Conservation (phyloP, 768 basidiomycete genomes). For the Tricholomella constricta region DNA sequence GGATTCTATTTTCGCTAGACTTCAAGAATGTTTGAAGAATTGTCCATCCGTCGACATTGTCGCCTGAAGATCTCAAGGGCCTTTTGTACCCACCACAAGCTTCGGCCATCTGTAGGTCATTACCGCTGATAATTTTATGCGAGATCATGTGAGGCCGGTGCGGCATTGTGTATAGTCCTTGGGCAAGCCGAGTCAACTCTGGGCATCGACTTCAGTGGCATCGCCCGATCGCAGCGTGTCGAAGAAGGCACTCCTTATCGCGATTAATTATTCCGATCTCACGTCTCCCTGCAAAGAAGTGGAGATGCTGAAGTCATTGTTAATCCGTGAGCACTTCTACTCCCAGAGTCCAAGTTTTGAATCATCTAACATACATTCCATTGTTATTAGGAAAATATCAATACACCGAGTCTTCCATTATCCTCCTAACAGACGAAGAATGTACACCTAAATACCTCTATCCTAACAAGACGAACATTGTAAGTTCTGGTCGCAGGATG, state of each 20-base stretch:
- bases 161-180: neutral
- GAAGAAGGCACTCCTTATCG: conserved; percentile 8
- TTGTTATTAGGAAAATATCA: neutral
- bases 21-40: neutral
- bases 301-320: neutral
- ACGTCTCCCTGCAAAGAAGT: neutral
- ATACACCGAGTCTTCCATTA: neutral
- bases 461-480: conserved; percentile 2
- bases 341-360: neutral
- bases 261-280: neutral
- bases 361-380: neutral
- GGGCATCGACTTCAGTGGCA: neutral
- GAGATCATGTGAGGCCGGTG: neutral
- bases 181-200: neutral
- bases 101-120: neutral
- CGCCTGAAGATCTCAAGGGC: neutral
- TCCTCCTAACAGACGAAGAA: conserved; percentile 3
- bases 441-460: neutral
- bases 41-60: neutral
- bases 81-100: neutral
- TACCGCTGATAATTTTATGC: too few species aligned
- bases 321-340: neutral
- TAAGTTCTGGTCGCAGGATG: neutral
- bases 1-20: too few species aligned
- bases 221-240: neutral